Evolutionary conservation across 805 yeast genomes (phyloP), one percentile per base, ranked within the genome.

Genomic region (Lachancea sp.): DNA sequence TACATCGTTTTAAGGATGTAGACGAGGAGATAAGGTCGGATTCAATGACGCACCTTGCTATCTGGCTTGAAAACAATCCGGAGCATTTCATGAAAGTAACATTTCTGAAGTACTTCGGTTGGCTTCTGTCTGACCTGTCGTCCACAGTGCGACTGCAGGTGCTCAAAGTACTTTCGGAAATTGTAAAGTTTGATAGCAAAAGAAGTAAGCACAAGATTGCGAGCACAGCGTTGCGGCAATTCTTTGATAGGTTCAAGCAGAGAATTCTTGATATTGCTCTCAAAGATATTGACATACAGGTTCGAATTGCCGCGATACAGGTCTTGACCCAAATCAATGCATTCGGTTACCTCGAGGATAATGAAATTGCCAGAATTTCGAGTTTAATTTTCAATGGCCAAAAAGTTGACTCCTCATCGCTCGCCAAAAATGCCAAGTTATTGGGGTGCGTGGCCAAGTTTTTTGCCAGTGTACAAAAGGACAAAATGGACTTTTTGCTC

Each of bases 1-100:
- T 77, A 8, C 85, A 81, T 53, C 68, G 97, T 48, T 84, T 83
- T 56, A 77, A 88, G 47, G 97, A 89, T 58, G 70, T 80, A 11
- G 95, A 86, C 54, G 75, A 80, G 5, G 56, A 59, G 5, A 83
- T 89, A 25, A 71, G 97, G 50, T 71, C 73, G 22, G 87, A 81
- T 42, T 82, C 95, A 40, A 67, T 85, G 50, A 51, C 58, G 7
- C 69, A 72, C 25, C 64, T 88, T 37, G 78, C 86, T n/a, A 65
- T 61, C 13, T 83, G 95, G 85, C 83, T 85, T 63, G 69, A 72
- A n/a, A 55, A 64, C 5, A 74, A 73, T 45, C 94, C 95, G 0
- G 88, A 82, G 42, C 64, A 69, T 40, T 87, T 83, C 52, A 72
- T 83, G 47, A 83, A 77, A 45, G 78, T 81, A 9, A 67, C 79